These are phyloP conservation scores for Vitis hybrid DNA, from an alignment of 177 flowering plant species.

Conservation along the genomic window DNA sequence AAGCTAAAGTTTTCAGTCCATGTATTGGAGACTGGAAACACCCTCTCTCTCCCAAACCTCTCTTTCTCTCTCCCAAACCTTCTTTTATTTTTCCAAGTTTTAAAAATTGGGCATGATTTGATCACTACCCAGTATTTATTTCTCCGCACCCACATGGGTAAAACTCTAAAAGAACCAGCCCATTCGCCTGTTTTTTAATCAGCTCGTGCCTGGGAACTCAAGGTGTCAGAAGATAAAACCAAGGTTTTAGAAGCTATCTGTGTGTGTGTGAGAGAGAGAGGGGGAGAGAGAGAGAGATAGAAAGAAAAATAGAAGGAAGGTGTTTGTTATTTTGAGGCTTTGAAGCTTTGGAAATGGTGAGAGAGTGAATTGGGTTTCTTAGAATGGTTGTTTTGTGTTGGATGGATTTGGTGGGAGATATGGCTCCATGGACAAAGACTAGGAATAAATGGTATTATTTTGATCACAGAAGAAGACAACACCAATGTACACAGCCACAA, in stretches of 20 bases:
- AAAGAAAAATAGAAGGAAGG: slow-evolving; percentile 13
- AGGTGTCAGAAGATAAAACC: slow-evolving; percentile 43
- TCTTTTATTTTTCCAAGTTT: slow-evolving; percentile 8
- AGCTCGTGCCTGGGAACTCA: slow-evolving; percentile 33
- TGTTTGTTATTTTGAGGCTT: slow-evolving; percentile 14
- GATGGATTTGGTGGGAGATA: slow-evolving; percentile 44
- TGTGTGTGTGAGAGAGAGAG: slow-evolving; percentile 3
- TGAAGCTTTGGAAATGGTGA: slow-evolving; percentile 42
- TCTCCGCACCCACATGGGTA: slow-evolving; percentile 44
- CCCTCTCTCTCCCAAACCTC: slow-evolving; percentile 9
- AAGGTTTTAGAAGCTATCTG: slow-evolving; percentile 27
- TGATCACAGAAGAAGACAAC: slow-evolving; percentile 57
- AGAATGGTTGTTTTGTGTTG: slow-evolving; percentile 23
- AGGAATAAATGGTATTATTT: slow-evolving; percentile 28
- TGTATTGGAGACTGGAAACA: slow-evolving; percentile 79
- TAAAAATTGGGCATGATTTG: slow-evolving; percentile 35
- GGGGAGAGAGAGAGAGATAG: background rate
- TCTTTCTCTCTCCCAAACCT: slow-evolving; percentile 8
- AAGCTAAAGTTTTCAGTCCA: slow-evolving; percentile 64
- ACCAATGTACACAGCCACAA: slow-evolving; percentile 43
- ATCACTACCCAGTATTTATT: slow-evolving; percentile 47
- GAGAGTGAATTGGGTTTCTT: slow-evolving; percentile 21
- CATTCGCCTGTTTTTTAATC: slow-evolving; percentile 22
- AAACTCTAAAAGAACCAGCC: slow-evolving; percentile 38
- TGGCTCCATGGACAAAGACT: slow-evolving; percentile 25